Percentiles rank a stretch among this genome's conserved stretches.
Evolutionary conservation across 805 yeast genomes (phyloP).

Genomic region (Wickerhamiella galacta): DNA sequence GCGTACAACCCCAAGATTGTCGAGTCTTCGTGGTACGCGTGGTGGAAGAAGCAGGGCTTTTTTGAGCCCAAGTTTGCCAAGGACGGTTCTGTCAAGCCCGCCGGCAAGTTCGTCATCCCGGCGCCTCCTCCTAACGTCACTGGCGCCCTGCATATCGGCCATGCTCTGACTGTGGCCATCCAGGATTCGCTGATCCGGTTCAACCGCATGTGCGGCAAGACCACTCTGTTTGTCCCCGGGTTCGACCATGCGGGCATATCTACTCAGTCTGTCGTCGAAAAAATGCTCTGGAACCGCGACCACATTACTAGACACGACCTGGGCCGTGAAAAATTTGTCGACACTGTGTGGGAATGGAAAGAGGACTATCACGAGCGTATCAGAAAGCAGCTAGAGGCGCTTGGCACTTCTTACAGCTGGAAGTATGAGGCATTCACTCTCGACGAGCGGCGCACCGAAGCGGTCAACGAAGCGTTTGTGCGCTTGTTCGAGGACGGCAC

Average conservation of each 20-base stretch:
- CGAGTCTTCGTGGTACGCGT: constrained; percentile 91
- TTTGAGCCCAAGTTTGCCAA: constrained; percentile 73
- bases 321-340: constrained; percentile 80
- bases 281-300: constrained; percentile 78
- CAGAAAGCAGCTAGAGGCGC: constrained; percentile 61
- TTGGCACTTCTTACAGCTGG: constrained; percentile 98
- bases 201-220: constrained; percentile 94
- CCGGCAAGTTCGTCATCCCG: constrained; percentile 77
- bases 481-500: constrained; percentile 86
- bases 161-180: constrained; percentile 86
- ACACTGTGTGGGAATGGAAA: constrained; percentile 96
- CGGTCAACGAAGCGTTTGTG: constrained; percentile 86
- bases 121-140: constrained; percentile 99
- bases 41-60: constrained; percentile 87
- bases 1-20: constrained; percentile 87
- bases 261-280: constrained; percentile 95
- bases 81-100: constrained; percentile 62
- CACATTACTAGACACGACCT: constrained; percentile 84
- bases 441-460: constrained; percentile 54
- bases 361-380: constrained; percentile 79
- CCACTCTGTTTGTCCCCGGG: constrained; percentile 85
- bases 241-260: constrained; percentile 99
- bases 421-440: constrained; percentile 84
- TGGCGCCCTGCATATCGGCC: constrained; percentile 97
- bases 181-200: constrained; percentile 88